Evolutionary conservation across 2,329 filamentous ascomycete genomes (phyloP).

Genomic region (Fusarium oligoseptatum): DNA sequence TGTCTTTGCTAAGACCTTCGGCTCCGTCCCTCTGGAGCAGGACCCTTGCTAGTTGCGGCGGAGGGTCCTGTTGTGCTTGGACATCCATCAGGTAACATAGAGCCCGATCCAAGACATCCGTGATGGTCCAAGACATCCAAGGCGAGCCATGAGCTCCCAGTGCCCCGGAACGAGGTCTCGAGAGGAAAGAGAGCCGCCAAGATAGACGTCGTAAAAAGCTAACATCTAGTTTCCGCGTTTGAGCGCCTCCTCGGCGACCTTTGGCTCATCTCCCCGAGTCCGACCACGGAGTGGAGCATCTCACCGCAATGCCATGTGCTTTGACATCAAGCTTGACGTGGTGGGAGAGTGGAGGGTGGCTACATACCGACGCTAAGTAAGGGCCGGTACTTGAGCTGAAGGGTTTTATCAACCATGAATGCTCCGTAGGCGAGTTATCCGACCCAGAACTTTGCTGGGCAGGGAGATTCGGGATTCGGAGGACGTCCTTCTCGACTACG

Average conservation of each 20-base stretch:
- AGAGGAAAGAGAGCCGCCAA: not conserved
- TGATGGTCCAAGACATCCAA: not conserved
- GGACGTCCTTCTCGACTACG: not conserved
- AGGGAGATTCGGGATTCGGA: not conserved
- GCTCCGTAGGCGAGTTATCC: not conserved
- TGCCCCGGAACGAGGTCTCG: not conserved
- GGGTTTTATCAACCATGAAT: not conserved
- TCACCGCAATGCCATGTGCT: conserved; percentile 7
- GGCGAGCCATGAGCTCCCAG: conserved; percentile 6
- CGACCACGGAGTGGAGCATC: conserved; percentile 3
- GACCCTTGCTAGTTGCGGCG: conserved; percentile 7
- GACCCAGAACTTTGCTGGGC: not conserved
- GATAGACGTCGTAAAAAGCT: not conserved
- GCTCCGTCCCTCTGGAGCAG: conserved; percentile 24
- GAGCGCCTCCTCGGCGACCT: not conserved
- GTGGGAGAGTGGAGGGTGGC: not conserved
- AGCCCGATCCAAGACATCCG: conserved; percentile 5
- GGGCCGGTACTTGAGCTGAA: conserved; percentile 7
- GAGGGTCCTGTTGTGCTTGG: conserved; percentile 1
- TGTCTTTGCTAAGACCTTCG: conserved; percentile 11
- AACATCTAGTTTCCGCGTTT: conserved; percentile 10
- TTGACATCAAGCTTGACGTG: not conserved
- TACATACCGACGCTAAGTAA: conserved; percentile 27
- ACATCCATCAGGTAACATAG: not conserved
- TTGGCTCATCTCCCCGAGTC: not conserved